Conservation (phyloP, 768 basidiomycete genomes). For the Auricularia sp. region DNA sequence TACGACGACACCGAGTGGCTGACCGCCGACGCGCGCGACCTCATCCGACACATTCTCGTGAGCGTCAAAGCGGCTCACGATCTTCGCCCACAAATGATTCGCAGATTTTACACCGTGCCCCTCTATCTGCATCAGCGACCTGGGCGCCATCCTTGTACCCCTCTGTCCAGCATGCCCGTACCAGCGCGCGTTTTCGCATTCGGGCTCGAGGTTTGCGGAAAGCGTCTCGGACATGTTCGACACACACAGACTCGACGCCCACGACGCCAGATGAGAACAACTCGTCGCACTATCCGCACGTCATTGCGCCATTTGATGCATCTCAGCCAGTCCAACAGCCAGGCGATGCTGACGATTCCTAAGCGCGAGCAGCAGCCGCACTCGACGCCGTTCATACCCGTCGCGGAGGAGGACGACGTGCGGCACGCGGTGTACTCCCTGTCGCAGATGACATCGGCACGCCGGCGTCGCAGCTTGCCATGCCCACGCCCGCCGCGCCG, state of each 20-base stretch:
- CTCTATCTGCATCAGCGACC: not conserved
- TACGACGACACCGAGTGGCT: slow-evolving; percentile 94
- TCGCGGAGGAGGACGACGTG: slow-evolving; percentile 22
- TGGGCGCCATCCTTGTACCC: not conserved
- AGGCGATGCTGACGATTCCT: not conserved
- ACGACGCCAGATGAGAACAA: not conserved
- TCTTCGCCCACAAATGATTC: slow-evolving; percentile 86
- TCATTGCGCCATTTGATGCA: not conserved
- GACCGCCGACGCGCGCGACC: slow-evolving; percentile 77
- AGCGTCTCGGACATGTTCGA: not conserved
- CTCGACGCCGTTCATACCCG: not conserved
- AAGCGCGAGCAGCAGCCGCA: not conserved
- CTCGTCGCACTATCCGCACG: not conserved
- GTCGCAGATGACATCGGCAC: slow-evolving; percentile 34
- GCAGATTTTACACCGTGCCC: slow-evolving; percentile 20
- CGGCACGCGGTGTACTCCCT: slow-evolving; percentile 89
- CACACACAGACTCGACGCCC: not conserved
- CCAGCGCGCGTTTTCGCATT: not conserved
- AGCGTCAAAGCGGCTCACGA: slow-evolving; percentile 64
- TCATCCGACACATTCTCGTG: slow-evolving; percentile 74
- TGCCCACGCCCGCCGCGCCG: slow-evolving; percentile 25
- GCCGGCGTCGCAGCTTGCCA: slow-evolving; percentile 35
- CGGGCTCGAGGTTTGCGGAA: not conserved
- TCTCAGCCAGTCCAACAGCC: not conserved
- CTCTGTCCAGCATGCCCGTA: not conserved